A percentile compares a stretch with the other conserved stretches of the same genome.
These are phyloP conservation scores for Populus deltoides DNA, from an alignment of 345 rosid species.

Conservation along the genomic window DNA sequence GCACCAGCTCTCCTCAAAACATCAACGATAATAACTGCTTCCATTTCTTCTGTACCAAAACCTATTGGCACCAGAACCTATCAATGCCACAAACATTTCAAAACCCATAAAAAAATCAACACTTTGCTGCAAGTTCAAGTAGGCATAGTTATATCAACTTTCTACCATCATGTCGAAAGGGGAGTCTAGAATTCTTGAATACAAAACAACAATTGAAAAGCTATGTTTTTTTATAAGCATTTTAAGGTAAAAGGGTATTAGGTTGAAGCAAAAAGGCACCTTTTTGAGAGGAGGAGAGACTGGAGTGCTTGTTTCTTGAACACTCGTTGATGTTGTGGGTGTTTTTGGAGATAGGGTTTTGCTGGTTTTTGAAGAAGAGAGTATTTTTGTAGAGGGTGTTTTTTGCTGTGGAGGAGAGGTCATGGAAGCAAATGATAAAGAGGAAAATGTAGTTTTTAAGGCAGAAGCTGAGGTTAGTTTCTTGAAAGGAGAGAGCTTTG, in stretches of 20 bases:
- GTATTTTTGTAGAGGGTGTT: constrained; percentile 19
- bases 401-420: constrained; percentile 23
- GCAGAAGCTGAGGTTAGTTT: constrained; percentile 11
- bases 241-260: background rate
- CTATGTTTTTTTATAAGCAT: background rate
- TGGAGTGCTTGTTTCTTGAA: background rate
- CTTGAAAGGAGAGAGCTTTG: constrained; percentile 14
- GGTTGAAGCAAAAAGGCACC: constrained; percentile 33
- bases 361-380: constrained; percentile 15
- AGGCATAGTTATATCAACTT: too few species aligned
- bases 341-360: constrained; percentile 23
- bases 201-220: background rate
- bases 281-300: constrained; percentile 43
- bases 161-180: background rate
- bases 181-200: background rate
- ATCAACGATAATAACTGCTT: constrained; percentile 72
- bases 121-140: background rate
- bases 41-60: constrained; percentile 90
- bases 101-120: background rate
- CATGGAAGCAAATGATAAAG: constrained; percentile 24
- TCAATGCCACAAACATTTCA: constrained; percentile 1
- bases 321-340: constrained; percentile 8
- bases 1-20: constrained; percentile 94
- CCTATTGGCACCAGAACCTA: constrained; percentile 89
- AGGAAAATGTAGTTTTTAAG: constrained; percentile 12